Evolutionary conservation across 1,139 yeast species (phyloP), one percentile per base, ranked within the genome.

Genomic region (Yamadazyma jaroonii): DNA sequence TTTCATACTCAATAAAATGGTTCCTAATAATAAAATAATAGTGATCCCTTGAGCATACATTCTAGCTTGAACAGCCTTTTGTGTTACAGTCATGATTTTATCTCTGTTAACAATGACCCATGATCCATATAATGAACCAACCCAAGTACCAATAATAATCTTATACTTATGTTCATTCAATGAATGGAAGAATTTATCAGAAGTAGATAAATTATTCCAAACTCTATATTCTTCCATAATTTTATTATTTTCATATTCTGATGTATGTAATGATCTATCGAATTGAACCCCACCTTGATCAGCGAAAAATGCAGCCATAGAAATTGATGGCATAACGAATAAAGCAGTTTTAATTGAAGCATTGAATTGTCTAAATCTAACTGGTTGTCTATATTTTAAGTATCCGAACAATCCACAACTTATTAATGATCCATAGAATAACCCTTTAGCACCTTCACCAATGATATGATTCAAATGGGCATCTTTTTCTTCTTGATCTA

Each of bases 21-120:
- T 77, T 26, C 79, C 82, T 46, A 84, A 63, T 48, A 84, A 65
- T 44, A 84, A 66, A 8, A 75, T 70, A 41, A 83, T 83, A 2
- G 90, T 81, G 42, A 86, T 65, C 45, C 85, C 89, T 62, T 88
- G 96, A 7, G 96, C 96, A 58, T 87, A 87, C 82, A 88, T 88
- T 76, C 96, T 83, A 22, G 96, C 96, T 60, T 86, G 95, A 23
- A 87, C 96, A 28, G 87, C 79, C 62, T 88, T 89, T 64, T 89
- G 96, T 4, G 95, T 69, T 42, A 75, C 77, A 40, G 89, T 77
- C 82, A 88, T 74, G 59, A 80, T 72, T 49, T 80, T 83, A 61
- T 88, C 96, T 50, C 74, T 77, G 67, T 86, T 83, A 36, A 87
- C 88, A 35, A 70, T 54, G 41, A 69, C 77, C 88, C 94, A 87